Percentiles rank a stretch among this genome's conserved stretches.
These are phyloP conservation scores for Penicillium canescens DNA, from an alignment of 495 filamentous ascomycete species.

Conservation along the genomic window DNA sequence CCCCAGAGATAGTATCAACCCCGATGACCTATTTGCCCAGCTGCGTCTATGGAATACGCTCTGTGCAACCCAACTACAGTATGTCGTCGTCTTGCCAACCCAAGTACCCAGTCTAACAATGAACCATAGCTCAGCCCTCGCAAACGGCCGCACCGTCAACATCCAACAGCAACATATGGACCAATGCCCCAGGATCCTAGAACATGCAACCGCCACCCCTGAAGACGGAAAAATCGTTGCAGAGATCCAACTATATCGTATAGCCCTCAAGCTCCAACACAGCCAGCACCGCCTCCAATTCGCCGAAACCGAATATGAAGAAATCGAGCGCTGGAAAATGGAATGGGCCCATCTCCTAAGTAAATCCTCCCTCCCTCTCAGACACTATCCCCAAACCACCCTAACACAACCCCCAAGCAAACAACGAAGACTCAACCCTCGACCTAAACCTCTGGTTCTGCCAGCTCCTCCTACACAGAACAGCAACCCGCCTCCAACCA, in stretches of 20 bases:
- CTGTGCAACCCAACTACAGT: constrained; percentile 42
- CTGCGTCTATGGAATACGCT: constrained; percentile 43
- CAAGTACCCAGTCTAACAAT: constrained; percentile 1
- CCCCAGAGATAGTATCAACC: constrained; percentile 24
- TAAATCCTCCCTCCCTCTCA: constrained; percentile 7
- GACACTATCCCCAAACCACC: neutral
- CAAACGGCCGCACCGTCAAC: constrained; percentile 37
- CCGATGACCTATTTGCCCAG: constrained; percentile 33
- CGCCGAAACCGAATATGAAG: constrained; percentile 35
- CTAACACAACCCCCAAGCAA: constrained; percentile 17
- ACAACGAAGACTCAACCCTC: constrained; percentile 32
- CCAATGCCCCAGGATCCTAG: constrained; percentile 36
- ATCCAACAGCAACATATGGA: constrained; percentile 37
- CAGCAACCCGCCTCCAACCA: constrained; percentile 28
- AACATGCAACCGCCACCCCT: constrained; percentile 32
- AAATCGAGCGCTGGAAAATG: constrained; percentile 41
- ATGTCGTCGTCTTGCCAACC: constrained; percentile 6
- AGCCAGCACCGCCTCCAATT: constrained; percentile 31
- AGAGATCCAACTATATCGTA: constrained; percentile 40
- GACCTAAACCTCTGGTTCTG: constrained; percentile 42
- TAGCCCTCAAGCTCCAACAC: constrained; percentile 31
- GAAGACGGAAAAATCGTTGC: constrained; percentile 40
- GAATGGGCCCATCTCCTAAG: constrained; percentile 42
- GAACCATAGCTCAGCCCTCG: constrained; percentile 31
- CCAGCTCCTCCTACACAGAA: constrained; percentile 40